Percentiles rank a stretch among this genome's conserved stretches.
Conservation (phyloP, 2,329 filamentous ascomycete species). For the Sporothrix pallida region DNA sequence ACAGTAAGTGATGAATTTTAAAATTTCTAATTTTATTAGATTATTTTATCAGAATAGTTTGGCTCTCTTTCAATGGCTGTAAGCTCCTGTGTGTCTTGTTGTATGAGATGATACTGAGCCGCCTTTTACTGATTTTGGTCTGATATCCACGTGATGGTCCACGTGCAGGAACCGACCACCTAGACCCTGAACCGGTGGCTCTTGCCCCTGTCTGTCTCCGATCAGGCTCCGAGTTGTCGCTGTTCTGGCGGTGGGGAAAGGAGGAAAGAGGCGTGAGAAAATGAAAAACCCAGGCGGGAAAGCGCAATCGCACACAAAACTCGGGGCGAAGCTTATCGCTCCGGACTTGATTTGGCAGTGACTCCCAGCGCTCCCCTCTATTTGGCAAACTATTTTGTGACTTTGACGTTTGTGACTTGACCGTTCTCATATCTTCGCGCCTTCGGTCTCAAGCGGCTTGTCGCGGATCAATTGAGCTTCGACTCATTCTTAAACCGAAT, state of each 20-base stretch:
- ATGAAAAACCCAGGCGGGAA: background rate
- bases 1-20: no score
- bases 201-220: conserved; percentile 38
- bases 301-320: conserved; percentile 28
- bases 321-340: conserved; percentile 27
- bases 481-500: conserved; percentile 23
- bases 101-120: background rate
- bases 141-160: background rate
- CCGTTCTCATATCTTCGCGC: background rate
- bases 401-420: no score
- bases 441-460: conserved; percentile 21
- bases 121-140: background rate
- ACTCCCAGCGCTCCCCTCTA: conserved; percentile 14
- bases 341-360: conserved; percentile 19
- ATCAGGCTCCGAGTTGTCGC: conserved; percentile 41
- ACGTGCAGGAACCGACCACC: background rate
- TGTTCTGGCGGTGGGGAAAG: background rate
- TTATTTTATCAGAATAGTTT: no score
- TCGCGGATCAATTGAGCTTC: conserved; percentile 20
- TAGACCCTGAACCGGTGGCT: conserved; percentile 14
- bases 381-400: background rate
- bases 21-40: no score
- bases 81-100: no score
- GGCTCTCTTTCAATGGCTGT: no score
- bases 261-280: background rate